Evolutionary conservation across 148 eudicot genomes (phyloP).

Genomic region (Spergularia marina): DNA sequence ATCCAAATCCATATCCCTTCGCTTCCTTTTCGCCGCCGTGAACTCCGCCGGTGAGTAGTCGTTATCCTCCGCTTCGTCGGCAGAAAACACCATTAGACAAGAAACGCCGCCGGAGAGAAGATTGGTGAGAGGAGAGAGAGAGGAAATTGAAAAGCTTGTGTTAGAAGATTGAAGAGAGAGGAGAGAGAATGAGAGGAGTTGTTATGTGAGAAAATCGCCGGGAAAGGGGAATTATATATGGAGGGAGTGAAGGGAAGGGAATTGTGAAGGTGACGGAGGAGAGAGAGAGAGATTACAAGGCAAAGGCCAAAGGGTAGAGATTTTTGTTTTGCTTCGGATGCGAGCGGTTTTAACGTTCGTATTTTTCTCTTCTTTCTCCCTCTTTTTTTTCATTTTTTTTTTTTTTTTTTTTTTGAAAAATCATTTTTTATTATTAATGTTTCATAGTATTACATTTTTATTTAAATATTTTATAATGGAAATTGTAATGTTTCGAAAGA

Average conservation of each 20-base stretch:
- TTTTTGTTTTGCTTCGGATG: too few relatives aligned
- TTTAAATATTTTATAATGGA: not conserved
- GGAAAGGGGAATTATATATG: constrained; percentile 25
- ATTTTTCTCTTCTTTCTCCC: not conserved
- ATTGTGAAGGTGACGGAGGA: not conserved
- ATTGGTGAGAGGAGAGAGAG: not conserved
- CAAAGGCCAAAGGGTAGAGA: too few relatives aligned
- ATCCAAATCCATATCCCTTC: too few relatives aligned
- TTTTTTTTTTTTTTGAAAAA: too few relatives aligned
- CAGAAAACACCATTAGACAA: too few relatives aligned
- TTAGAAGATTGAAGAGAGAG: constrained; percentile 6
- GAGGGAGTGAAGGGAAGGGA: constrained; percentile 15
- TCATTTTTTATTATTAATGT: not conserved
- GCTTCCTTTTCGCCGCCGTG: not conserved
- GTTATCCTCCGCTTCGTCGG: too few relatives aligned
- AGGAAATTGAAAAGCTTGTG: not conserved
- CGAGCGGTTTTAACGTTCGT: constrained; percentile 20
- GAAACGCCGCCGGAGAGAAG: too few relatives aligned
- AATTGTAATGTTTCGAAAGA: not conserved
- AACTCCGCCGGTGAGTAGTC: too few relatives aligned
- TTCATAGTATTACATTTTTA: too few relatives aligned
- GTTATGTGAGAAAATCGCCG: constrained; percentile 29
- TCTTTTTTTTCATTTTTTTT: not conserved
- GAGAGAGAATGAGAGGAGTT: too few relatives aligned
- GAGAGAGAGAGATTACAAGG: constrained; percentile 1